phyloP scores from a whole-genome alignment of 2,329 filamentous ascomycete species.

The Colletotrichum sublineola region DNA sequence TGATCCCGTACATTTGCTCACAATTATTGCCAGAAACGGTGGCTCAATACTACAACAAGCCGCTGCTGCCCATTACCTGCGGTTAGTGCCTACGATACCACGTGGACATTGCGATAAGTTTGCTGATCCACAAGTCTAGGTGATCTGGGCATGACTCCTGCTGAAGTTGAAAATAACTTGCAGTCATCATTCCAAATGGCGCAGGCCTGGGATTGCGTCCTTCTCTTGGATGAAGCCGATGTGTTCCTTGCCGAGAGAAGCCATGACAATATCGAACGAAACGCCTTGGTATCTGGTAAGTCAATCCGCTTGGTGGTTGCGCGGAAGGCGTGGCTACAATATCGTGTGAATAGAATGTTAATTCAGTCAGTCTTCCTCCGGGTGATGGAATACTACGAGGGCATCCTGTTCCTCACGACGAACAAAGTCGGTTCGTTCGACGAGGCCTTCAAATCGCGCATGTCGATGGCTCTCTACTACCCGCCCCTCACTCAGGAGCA shows the following conservation, averaged over 20 bases:
- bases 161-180: slow-evolving; percentile 25
- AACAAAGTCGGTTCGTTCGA: slow-evolving; percentile 63
- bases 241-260: slow-evolving; percentile 76
- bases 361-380: slow-evolving; percentile 56
- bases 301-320: background rate
- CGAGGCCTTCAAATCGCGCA: slow-evolving; percentile 62
- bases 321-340: background rate
- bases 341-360: background rate
- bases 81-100: slow-evolving; percentile 57
- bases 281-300: slow-evolving; percentile 25
- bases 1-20: background rate
- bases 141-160: slow-evolving; percentile 15
- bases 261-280: slow-evolving; percentile 50
- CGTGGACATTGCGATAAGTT: slow-evolving; percentile 55
- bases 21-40: slow-evolving; percentile 7
- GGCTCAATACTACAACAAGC: slow-evolving; percentile 31
- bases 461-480: slow-evolving; percentile 57
- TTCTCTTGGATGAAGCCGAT: slow-evolving; percentile 29
- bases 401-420: slow-evolving; percentile 64
- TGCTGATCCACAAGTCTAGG: slow-evolving; percentile 55
- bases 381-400: slow-evolving; percentile 64
- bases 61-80: slow-evolving; percentile 60
- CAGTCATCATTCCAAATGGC: slow-evolving; percentile 13
- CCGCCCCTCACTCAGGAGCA: slow-evolving; percentile 54
- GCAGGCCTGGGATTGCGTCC: slow-evolving; percentile 39